Base-by-base conservation (phyloP, 106 monocot species). In the Dendrobium chrysotoxum region DNA sequence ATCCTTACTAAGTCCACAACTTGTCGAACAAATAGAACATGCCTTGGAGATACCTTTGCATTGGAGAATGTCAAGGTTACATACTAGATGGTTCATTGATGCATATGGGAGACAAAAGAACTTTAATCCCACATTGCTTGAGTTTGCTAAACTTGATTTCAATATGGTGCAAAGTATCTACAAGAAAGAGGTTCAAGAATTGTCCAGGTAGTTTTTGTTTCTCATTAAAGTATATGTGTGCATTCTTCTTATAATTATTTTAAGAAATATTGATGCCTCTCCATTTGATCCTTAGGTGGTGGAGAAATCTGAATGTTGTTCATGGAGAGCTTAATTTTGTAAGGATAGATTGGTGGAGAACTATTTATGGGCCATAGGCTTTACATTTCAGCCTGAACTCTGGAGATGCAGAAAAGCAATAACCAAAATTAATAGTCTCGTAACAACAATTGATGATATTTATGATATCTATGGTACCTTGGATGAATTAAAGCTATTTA, bases 391-490 rank as follows among this genome's bases (percentile, higher is more conserved):
- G 12, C 83, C 86, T 0, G 12, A 85, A 23, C 75, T 77, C 28
- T 39, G 46, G 0, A 23, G n/a, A 18, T 77, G 28, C 8, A 76
- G 90, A 5, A 40, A 81, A 55, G 78, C 15, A 2, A 16, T 81
- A 0, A 78, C 87, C 5, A 85, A 86, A 20, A 78, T 58, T 0
- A 79, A 75, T 61, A 25, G 57, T n/a, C 44, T 88, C 0, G 21
- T 93, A 41, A 83, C 86, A 7, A 40, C 47, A 7, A 75, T 90
- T 9, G 90, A 93, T 77, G 90, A 93, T 77, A 45, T 91, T 13
- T 93, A 91, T 76, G 93, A 93, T 78, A 31, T 89, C 2, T 88
- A 91, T 78, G 91, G 87, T 26, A 72, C 91, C 28, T 35, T 86
- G 1, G 87, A 91, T 9, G 93, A 91, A 76, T 44, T 89, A 26